Conservation (phyloP, 805 yeast genomes). For the Gaillardinia entomophila region DNA sequence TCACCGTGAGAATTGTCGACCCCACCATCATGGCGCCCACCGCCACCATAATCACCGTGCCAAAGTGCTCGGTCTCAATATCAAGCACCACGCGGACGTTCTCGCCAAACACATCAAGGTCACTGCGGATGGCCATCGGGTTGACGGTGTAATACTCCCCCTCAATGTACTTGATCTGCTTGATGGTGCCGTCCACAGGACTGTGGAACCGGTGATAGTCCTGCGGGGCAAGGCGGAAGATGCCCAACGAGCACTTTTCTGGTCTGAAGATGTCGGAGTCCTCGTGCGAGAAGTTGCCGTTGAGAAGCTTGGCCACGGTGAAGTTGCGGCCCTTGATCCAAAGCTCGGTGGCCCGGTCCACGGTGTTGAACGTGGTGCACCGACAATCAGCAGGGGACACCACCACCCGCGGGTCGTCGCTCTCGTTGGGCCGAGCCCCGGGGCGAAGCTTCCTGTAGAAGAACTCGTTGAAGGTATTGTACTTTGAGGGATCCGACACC, state of each 20-base stretch:
- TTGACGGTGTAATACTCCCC: conserved; percentile 96
- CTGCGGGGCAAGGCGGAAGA: conserved; percentile 92
- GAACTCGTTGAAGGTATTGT: conserved; percentile 78
- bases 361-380: conserved; percentile 59
- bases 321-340: conserved; percentile 91
- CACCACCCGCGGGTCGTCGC: conserved; percentile 43
- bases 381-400: conserved; percentile 88
- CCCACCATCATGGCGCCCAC: conserved; percentile 99
- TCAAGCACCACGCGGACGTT: conserved; percentile 78
- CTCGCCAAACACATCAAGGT: conserved; percentile 88
- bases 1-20: conserved; percentile 66
- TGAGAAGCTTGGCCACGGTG: conserved; percentile 56
- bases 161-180: conserved; percentile 60
- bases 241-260: conserved; percentile 55
- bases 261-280: conserved; percentile 26
- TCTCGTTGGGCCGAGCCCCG: conserved; percentile 67
- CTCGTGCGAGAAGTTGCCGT: conserved; percentile 37
- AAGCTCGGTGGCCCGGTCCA: conserved; percentile 57
- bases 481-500: conserved; percentile 41
- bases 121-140: conserved; percentile 92
- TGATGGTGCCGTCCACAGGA: conserved; percentile 74
- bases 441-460: conserved; percentile 75
- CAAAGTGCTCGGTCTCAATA: conserved; percentile 70
- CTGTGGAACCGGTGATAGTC: conserved; percentile 93
- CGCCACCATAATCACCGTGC: conserved; percentile 68